Evolutionary conservation across 257 asterid genomes (phyloP).

Genomic region (Rubia yunnanensis): DNA sequence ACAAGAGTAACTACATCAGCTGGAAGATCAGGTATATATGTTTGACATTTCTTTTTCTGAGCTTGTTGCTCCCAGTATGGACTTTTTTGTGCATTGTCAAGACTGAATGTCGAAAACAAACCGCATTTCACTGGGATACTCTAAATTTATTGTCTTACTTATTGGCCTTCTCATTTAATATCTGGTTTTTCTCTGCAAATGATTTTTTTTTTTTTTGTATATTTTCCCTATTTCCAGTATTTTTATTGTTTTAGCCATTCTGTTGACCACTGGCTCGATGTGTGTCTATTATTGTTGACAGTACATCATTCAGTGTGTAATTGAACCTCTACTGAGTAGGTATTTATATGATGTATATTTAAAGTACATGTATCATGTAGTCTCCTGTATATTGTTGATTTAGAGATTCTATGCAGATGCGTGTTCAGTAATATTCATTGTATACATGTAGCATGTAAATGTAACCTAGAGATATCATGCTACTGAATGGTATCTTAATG

Average conservation of each 20-base stretch:
- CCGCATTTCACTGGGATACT: background rate
- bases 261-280: too few relatives aligned
- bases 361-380: background rate
- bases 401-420: background rate
- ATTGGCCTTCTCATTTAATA: background rate
- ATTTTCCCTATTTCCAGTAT: background rate
- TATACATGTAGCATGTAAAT: background rate
- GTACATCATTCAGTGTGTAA: background rate
- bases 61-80: background rate
- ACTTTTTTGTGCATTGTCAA: background rate
- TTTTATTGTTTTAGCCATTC: too few relatives aligned
- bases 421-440: background rate
- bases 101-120: background rate
- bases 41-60: background rate
- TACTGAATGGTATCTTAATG: background rate
- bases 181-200: background rate
- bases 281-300: background rate
- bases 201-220: background rate
- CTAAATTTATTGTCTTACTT: background rate
- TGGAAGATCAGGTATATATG: conserved; percentile 41
- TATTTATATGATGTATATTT: background rate
- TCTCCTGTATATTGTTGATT: background rate
- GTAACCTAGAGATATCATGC: background rate
- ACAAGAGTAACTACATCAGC: conserved; percentile 29
- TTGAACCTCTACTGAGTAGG: background rate